These are phyloP conservation scores for Hypoxylon subgilvum DNA, from an alignment of 495 filamentous ascomycete genomes.

Conservation along the genomic window DNA sequence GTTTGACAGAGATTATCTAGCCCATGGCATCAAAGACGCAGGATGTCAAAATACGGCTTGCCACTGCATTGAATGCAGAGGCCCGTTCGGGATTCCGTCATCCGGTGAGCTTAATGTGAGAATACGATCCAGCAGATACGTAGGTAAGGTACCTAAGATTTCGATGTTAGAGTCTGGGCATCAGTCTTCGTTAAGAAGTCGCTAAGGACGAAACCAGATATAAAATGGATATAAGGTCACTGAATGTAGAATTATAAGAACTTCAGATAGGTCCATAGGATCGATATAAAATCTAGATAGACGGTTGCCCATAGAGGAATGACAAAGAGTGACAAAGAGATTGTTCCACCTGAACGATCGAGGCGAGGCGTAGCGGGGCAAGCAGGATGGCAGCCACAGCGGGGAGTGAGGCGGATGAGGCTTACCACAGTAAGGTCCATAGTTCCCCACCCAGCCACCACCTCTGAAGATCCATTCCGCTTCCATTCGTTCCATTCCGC, in stretches of 20 bases:
- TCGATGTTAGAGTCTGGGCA: too few species aligned
- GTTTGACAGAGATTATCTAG: not conserved
- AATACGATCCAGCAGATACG: too few species aligned
- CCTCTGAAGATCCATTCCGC: not conserved
- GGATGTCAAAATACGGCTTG: slow-evolving; percentile 12
- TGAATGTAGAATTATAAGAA: too few species aligned
- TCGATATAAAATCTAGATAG: too few species aligned
- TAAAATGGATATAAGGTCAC: not conserved
- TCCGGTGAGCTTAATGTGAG: slow-evolving; percentile 7
- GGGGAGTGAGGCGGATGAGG: slow-evolving; percentile 14
- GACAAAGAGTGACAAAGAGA: too few species aligned
- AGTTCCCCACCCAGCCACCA: too few species aligned
- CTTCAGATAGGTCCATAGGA: too few species aligned
- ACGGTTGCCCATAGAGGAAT: not conserved
- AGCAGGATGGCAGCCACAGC: slow-evolving; percentile 17
- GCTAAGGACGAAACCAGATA: too few species aligned
- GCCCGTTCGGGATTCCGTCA: slow-evolving; percentile 8
- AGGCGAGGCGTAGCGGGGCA: slow-evolving; percentile 9
- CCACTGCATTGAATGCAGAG: slow-evolving; percentile 16
- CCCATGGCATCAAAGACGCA: not conserved
- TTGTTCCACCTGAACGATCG: not conserved
- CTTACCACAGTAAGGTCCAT: too few species aligned
- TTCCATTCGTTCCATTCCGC: slow-evolving; percentile 16
- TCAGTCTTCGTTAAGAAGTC: too few species aligned
- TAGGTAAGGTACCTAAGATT: too few species aligned